A percentile compares a stretch with the other conserved stretches of the same genome.
phyloP scores from a whole-genome alignment of 345 rosid genomes.

The Gossypium turneri region DNA sequence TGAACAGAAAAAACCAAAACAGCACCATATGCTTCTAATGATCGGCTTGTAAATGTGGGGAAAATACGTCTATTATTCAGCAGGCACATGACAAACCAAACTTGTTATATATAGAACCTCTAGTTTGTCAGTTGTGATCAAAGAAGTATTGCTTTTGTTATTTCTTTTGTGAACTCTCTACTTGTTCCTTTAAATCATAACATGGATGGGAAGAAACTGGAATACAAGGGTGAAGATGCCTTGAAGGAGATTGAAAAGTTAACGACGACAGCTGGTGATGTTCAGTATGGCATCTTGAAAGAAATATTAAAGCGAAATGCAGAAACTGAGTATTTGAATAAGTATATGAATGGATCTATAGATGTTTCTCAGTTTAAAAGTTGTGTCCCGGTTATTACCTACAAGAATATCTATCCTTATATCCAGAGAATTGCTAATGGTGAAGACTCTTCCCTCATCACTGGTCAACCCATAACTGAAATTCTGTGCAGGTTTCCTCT shows the following conservation, averaged over 20 bases:
- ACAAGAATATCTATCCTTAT: constrained; percentile 50
- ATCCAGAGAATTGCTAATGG: constrained; percentile 61
- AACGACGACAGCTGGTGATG: constrained; percentile 41
- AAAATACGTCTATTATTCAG: constrained; percentile 7
- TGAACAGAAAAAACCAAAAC: background rate
- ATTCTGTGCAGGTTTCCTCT: constrained; percentile 60
- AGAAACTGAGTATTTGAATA: constrained; percentile 49
- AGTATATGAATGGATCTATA: constrained; percentile 40
- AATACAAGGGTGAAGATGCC: constrained; percentile 55
- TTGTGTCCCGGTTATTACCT: constrained; percentile 46
- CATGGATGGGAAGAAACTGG: constrained; percentile 56
- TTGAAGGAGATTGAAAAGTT: constrained; percentile 52
- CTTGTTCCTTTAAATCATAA: background rate
- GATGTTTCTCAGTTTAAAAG: constrained; percentile 39
- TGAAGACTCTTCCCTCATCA: constrained; percentile 49
- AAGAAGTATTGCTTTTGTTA: background rate
- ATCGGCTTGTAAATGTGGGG: constrained; percentile 17
- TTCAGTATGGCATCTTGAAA: constrained; percentile 44
- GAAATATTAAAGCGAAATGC: constrained; percentile 41
- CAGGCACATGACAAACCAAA: background rate
- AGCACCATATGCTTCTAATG: constrained; percentile 11
- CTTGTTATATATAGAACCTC: constrained; percentile 27
- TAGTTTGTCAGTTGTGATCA: constrained; percentile 5
- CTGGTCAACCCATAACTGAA: constrained; percentile 52
- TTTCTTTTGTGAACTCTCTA: background rate